Conservation (phyloP, 495 filamentous ascomycete genomes). For the Corynascus novoguineensis region DNA sequence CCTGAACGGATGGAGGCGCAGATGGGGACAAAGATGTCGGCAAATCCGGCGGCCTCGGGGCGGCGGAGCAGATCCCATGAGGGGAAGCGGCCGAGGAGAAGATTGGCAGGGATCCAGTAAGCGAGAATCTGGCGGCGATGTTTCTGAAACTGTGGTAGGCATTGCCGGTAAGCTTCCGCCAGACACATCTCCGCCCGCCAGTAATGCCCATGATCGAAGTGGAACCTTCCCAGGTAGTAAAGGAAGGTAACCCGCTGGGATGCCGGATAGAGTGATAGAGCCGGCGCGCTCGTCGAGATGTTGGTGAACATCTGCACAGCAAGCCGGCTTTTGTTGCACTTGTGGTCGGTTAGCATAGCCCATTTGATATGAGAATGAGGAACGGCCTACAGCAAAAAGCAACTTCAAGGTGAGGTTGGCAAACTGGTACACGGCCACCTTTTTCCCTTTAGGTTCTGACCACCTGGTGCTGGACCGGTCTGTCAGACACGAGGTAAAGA, state of each 20-base stretch:
- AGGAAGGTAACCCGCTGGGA: conserved; percentile 85
- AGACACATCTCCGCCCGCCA: conserved; percentile 66
- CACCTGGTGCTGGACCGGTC: conserved; percentile 63
- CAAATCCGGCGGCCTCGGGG: conserved; percentile 67
- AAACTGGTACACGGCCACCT: conserved; percentile 80
- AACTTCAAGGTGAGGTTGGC: conserved; percentile 88
- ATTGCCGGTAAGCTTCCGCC: conserved; percentile 74
- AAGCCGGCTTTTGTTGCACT: conserved; percentile 57
- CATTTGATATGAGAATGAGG: background rate
- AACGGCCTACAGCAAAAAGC: conserved; percentile 62
- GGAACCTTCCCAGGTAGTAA: conserved; percentile 88
- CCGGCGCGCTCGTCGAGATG: conserved; percentile 75
- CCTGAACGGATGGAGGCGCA: conserved; percentile 68
- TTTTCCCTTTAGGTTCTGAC: conserved; percentile 69
- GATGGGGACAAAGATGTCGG: conserved; percentile 66
- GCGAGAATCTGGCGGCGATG: conserved; percentile 78
- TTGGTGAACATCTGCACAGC: conserved; percentile 87
- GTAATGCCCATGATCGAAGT: conserved; percentile 77
- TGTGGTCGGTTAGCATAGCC: conserved; percentile 6
- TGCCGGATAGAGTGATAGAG: conserved; percentile 73
- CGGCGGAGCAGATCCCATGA: conserved; percentile 56
- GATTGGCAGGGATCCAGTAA: conserved; percentile 76
- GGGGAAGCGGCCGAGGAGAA: conserved; percentile 83
- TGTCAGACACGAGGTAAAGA: conserved; percentile 84
- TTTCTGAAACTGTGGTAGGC: conserved; percentile 56